phyloP scores from a whole-genome alignment of 1,284 basidiomycete genomes.

The Fomitopsis palustris region DNA sequence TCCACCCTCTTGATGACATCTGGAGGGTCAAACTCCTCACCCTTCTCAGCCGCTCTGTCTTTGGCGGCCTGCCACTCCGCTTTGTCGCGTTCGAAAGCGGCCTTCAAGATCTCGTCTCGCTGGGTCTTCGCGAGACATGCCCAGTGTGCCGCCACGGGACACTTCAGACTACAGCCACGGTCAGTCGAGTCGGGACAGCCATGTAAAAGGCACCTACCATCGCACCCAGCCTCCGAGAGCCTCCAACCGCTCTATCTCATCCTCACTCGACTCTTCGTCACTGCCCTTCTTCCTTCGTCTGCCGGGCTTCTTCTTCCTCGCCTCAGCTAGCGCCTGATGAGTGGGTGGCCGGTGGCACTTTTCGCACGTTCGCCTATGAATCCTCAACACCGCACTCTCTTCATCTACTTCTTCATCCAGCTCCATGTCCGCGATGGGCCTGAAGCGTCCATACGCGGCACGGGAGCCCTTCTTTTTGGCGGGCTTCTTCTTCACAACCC shows the following conservation, averaged over 20 bases:
- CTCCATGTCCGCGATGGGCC: slow-evolving; percentile 52
- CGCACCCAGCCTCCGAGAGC: slow-evolving; percentile 80
- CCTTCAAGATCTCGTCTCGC: slow-evolving; percentile 70
- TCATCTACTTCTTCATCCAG: slow-evolving; percentile 57
- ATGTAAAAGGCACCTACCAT: slow-evolving; percentile 48
- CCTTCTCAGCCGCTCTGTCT: background rate
- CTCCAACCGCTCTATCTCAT: slow-evolving; percentile 50
- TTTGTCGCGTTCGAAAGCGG: slow-evolving; percentile 50
- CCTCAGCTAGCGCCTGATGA: slow-evolving; percentile 45
- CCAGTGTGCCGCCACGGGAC: slow-evolving; percentile 79
- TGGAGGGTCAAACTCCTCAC: slow-evolving; percentile 5
- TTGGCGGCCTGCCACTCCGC: slow-evolving; percentile 31
- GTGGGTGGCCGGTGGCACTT: slow-evolving; percentile 63
- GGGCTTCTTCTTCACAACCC: slow-evolving; percentile 10
- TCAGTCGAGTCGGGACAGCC: background rate
- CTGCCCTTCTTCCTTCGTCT: slow-evolving; percentile 42
- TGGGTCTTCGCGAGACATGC: slow-evolving; percentile 65
- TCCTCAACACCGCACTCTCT: slow-evolving; percentile 47
- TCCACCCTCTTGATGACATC: slow-evolving; percentile 36
- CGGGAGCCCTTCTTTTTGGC: slow-evolving; percentile 36
- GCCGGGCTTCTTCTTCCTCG: slow-evolving; percentile 34
- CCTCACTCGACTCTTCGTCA: slow-evolving; percentile 49
- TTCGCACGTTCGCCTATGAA: slow-evolving; percentile 65
- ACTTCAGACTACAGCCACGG: slow-evolving; percentile 53
- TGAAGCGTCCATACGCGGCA: slow-evolving; percentile 67